Base-by-base conservation (phyloP, 768 basidiomycete species). In the Agaricus subrufescens region DNA sequence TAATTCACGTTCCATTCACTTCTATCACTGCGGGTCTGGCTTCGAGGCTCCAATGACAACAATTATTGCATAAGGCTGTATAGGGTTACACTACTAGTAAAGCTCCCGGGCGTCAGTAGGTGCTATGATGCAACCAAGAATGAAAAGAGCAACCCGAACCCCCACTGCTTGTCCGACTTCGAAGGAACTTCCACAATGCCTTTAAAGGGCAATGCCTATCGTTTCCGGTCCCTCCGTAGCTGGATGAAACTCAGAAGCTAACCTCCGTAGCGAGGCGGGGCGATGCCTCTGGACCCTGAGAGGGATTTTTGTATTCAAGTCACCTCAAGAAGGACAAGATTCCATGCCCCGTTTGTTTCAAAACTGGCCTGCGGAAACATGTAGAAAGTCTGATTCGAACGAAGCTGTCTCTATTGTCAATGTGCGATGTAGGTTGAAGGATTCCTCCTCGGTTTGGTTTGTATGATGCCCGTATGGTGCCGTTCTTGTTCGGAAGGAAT, bases 41-140 rank as follows among this genome's bases (percentile, higher is more conserved):
- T 30, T 29, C 25, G 31, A 30, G 43, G 42, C 23, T 42, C 19
- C 23, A 38, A 44, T 50, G 40, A 56, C 49, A 27, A 39, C 48
- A 49, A 23, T 56, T 48, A 56, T 40, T 34, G 55, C 55, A 56
- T 56, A 56, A 39, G 3, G 47, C n/a, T 46, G 44, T 40, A 31
- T 49, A 49, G 47, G 37, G 38, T 30, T 40, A 50, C 43, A 43
- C 55, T 19, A 29, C 29, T 34, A 48, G 23, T 27, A 23, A 4
- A 23, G 26, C 39, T 30, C 12, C 50, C 38, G 39, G 53, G 53
- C 46, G 53, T 47, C n/a, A 54, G 25, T 10, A 6, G 31, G 29
- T 45, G 19, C 27, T 46, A 45, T 54, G 52, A 54, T 54, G 52
- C 38, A 47, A 54, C 43, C 38, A 26, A 19, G 45, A 46, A 40